phyloP scores from a whole-genome alignment of 202 grass and related monocot species.

The Eragrostis tef region DNA sequence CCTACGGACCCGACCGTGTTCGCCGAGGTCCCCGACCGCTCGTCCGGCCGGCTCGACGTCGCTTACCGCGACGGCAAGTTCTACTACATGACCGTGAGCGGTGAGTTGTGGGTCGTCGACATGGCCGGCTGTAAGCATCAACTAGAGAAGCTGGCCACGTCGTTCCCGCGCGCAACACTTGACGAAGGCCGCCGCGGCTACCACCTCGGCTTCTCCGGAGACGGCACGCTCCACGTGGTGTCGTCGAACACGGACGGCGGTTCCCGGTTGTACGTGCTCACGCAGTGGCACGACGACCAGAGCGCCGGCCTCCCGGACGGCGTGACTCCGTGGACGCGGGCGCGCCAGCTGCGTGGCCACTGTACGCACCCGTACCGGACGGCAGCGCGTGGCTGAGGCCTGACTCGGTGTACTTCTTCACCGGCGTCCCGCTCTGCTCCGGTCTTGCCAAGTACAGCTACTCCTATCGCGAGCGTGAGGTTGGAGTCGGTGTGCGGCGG shows the following conservation, averaged over 20 bases:
- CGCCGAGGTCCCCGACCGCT: neutral
- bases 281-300: neutral
- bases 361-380: neutral
- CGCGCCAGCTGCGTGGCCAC: neutral
- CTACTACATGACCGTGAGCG: slow-evolving; percentile 10
- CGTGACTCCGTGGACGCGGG: neutral
- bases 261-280: neutral
- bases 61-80: slow-evolving; percentile 36
- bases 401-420: slow-evolving; percentile 30
- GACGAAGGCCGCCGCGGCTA: neutral
- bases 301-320: too few relatives aligned
- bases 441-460: neutral
- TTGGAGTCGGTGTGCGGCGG: neutral
- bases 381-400: slow-evolving; percentile 23
- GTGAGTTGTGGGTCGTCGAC: neutral
- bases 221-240: neutral
- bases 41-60: neutral
- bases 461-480: neutral
- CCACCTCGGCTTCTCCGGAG: neutral
- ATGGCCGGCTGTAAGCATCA: neutral
- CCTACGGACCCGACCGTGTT: neutral
- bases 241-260: neutral
- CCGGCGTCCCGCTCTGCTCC: neutral
- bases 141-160: neutral
- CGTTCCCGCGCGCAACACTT: neutral